Conservation (phyloP, 1,139 yeast genomes). For the Saccharomyces pastorianus region DNA sequence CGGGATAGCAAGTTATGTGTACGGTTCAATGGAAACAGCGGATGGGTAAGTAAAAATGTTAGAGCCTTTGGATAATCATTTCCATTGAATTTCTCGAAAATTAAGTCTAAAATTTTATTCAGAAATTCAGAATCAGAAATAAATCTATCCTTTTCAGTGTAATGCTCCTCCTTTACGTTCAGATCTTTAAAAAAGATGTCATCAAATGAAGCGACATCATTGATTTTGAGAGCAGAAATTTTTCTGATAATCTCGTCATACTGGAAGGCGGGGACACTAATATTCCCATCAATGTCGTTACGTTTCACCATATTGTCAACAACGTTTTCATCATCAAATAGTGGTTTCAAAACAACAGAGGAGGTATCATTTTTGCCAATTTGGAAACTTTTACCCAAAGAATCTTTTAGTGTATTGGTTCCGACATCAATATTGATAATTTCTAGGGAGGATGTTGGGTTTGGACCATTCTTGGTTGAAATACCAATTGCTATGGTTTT, state of each 20-base stretch:
- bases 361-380: constrained; percentile 14
- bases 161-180: constrained; percentile 38
- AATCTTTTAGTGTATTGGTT: constrained; percentile 60
- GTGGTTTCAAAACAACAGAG: constrained; percentile 18
- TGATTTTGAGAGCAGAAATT: constrained; percentile 13
- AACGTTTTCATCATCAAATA: constrained; percentile 17
- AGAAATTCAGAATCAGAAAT: constrained; percentile 54
- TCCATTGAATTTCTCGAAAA: constrained; percentile 32
- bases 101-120: constrained; percentile 39
- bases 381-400: constrained; percentile 56
- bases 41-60: constrained; percentile 76
- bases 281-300: constrained; percentile 3
- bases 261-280: constrained; percentile 16
- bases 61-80: constrained; percentile 48
- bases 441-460: constrained; percentile 29
- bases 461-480: constrained; percentile 24
- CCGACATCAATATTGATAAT: constrained; percentile 55
- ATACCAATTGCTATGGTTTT: constrained; percentile 28
- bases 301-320: constrained; percentile 11
- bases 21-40: constrained; percentile 61
- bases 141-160: constrained; percentile 59
- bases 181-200: constrained; percentile 27
- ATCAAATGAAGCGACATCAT: constrained; percentile 23
- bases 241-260: constrained; percentile 25
- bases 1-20: constrained; percentile 47